Conservation (phyloP, 1,284 basidiomycete species). For the Cutaneotrichosporon mucoides region DNA sequence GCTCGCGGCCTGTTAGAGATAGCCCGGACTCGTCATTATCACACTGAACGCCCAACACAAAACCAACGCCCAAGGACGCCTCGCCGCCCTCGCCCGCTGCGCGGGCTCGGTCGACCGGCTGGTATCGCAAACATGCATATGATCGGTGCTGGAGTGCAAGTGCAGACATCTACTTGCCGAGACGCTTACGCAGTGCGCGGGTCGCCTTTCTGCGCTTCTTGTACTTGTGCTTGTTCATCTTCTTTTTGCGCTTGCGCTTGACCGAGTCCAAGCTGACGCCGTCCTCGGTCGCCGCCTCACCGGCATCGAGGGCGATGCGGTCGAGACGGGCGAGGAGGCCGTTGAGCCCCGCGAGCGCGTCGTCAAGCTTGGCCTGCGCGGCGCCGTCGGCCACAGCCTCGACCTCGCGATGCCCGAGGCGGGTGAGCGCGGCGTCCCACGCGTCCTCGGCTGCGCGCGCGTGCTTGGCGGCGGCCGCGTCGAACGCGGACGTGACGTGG, state of each 20-base stretch:
- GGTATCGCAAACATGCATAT: slow-evolving; percentile 3
- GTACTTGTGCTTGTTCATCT: slow-evolving; percentile 45
- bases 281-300: slow-evolving; percentile 5
- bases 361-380: slow-evolving; percentile 11
- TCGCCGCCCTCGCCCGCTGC: no score
- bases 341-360: slow-evolving; percentile 17
- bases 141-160: slow-evolving; percentile 1
- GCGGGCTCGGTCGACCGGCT: not conserved
- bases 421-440: slow-evolving; percentile 10
- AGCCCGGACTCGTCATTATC: no score
- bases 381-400: not conserved
- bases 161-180: slow-evolving; percentile 24
- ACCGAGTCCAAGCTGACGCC: slow-evolving; percentile 34
- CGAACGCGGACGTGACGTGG: slow-evolving; percentile 7
- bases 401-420: slow-evolving; percentile 3
- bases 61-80: no score
- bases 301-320: not conserved
- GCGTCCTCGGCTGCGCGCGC: slow-evolving; percentile 5
- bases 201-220: slow-evolving; percentile 65
- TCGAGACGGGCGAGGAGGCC: slow-evolving; percentile 18
- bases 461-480: slow-evolving; percentile 5
- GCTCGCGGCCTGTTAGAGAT: no score
- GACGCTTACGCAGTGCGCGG: slow-evolving; percentile 23
- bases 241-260: slow-evolving; percentile 43
- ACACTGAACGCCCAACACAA: no score